phyloP scores from a whole-genome alignment of 164 flowering plant species.

The Warburgia ugandensis region DNA sequence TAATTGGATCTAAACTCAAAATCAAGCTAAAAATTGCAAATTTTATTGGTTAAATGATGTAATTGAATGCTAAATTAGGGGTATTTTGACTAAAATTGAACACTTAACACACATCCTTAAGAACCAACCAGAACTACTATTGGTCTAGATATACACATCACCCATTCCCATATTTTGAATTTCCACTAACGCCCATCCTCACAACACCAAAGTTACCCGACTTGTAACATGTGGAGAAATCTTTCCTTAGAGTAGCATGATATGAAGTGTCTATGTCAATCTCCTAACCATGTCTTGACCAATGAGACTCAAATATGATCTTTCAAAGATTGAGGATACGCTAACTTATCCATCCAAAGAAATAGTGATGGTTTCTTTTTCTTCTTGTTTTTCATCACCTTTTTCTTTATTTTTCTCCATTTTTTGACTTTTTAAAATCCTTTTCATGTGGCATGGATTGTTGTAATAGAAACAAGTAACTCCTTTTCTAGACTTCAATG shows the following conservation, averaged over 20 bases:
- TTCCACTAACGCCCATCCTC: background rate
- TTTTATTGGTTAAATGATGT: no score
- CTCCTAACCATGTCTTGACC: no score
- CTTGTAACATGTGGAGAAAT: background rate
- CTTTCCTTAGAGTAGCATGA: background rate
- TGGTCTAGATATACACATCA: background rate
- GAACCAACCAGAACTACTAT: background rate
- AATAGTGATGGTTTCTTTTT: background rate
- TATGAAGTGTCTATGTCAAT: background rate
- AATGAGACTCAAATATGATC: no score
- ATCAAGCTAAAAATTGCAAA: no score
- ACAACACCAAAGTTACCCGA: background rate
- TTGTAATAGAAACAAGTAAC: no score
- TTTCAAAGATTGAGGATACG: no score
- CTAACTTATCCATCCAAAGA: no score
- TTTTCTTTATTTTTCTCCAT: background rate
- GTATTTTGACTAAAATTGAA: no score
- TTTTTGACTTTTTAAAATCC: no score
- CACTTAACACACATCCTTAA: slow-evolving; percentile 1
- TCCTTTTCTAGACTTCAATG: background rate
- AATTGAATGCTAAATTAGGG: no score
- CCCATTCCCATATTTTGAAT: background rate
- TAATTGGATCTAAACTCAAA: no score
- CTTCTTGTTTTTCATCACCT: background rate
- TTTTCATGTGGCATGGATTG: no score